Conservation (phyloP, 306 rosid species). For the Rosa rugosa region DNA sequence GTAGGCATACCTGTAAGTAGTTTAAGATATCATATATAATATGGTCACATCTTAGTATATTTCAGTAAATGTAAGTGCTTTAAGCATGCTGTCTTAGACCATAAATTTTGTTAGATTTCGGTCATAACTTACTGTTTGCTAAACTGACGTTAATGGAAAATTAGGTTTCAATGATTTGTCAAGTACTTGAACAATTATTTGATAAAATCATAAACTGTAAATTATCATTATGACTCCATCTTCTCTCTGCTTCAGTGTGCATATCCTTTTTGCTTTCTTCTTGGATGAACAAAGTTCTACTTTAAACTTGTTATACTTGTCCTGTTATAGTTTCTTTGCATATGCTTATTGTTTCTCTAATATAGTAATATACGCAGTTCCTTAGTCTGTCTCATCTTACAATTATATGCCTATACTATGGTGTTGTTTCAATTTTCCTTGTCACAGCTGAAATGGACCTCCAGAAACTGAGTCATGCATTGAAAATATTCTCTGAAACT, state of each 20-base stretch:
- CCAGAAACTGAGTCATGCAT: conserved; percentile 67
- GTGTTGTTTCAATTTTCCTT: conserved; percentile 22
- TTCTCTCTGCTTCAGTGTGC: background rate
- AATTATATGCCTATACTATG: background rate
- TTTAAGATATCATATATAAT: background rate
- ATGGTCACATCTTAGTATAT: background rate
- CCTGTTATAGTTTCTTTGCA: background rate
- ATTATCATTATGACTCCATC: background rate
- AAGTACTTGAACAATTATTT: background rate
- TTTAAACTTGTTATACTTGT: background rate
- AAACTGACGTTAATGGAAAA: background rate
- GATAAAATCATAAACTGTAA: no score
- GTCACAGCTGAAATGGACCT: conserved; percentile 61
- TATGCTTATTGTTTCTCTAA: background rate
- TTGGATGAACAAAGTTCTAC: background rate
- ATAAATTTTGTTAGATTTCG: background rate
- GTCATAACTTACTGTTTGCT: background rate
- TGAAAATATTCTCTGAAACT: conserved; percentile 72
- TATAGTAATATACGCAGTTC: background rate
- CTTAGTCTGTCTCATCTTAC: background rate
- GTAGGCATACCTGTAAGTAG: conserved; percentile 58
- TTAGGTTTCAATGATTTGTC: background rate
- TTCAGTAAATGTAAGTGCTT: background rate
- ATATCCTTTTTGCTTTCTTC: background rate
- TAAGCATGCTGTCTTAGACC: conserved; percentile 1